Conservation (phyloP, 176 grass and related monocot genomes). For the Oryza rufipogon region DNA sequence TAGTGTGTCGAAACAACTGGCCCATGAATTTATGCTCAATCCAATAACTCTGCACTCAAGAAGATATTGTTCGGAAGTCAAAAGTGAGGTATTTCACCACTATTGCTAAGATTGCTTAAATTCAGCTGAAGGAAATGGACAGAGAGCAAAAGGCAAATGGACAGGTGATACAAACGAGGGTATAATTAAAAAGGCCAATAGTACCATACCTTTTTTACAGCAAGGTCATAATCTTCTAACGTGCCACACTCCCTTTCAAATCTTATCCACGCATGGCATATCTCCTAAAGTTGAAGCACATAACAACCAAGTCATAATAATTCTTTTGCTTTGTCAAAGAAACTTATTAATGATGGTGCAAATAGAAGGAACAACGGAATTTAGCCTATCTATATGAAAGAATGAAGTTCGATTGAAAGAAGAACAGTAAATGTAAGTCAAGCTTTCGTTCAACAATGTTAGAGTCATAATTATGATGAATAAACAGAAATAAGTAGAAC, state of each 20-base stretch:
- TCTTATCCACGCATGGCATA: conserved; percentile 79
- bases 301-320: conserved; percentile 32
- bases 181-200: conserved; percentile 13
- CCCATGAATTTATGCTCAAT: conserved; percentile 1
- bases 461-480: conserved; percentile 6
- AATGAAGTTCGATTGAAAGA: background rate
- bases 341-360: conserved; percentile 2
- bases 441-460: background rate
- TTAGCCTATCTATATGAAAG: background rate
- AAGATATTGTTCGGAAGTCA: background rate
- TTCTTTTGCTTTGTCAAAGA: conserved; percentile 21
- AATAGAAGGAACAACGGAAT: background rate
- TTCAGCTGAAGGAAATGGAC: conserved; percentile 2
- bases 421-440: conserved; percentile 1
- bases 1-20: background rate
- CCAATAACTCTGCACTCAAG: background rate
- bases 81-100: background rate
- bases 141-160: background rate
- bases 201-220: conserved; percentile 78
- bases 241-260: conserved; percentile 95
- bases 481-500: conserved; percentile 2
- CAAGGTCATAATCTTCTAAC: conserved; percentile 88
- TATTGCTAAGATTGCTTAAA: background rate
- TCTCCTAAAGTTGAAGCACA: conserved; percentile 60
- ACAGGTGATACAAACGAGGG: background rate